phyloP scores from a whole-genome alignment of 2,329 filamentous ascomycete species.

The Rugonectria rugulosa region DNA sequence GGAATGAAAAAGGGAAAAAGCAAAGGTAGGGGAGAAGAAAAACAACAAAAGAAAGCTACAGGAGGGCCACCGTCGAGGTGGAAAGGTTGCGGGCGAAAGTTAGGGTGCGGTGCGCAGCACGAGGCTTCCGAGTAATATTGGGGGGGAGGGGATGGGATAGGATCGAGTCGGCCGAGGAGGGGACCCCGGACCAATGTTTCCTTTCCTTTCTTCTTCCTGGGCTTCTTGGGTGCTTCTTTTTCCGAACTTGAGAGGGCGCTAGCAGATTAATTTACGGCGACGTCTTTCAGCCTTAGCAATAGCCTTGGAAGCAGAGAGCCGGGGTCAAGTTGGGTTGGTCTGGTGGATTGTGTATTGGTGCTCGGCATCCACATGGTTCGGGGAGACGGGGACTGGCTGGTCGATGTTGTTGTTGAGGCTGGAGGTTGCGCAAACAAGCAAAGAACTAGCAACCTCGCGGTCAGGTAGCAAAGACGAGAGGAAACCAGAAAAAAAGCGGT shows the following conservation, averaged over 20 bases:
- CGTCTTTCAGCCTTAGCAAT: neutral
- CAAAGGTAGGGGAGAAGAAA: constrained; percentile 18
- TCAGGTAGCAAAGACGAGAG: too few species aligned
- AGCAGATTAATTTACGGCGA: neutral
- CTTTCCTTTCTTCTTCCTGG: neutral
- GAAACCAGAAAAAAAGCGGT: neutral
- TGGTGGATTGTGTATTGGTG: constrained; percentile 7
- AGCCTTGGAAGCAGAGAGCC: neutral
- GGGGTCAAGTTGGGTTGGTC: neutral
- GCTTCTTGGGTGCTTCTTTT: neutral
- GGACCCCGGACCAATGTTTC: constrained; percentile 1
- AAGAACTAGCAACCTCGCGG: too few species aligned
- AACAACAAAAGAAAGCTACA: constrained; percentile 19
- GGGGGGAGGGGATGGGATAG: constrained; percentile 9
- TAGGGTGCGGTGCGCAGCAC: constrained; percentile 10
- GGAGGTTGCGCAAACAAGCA: neutral
- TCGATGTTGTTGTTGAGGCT: too few species aligned
- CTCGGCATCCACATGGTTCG: constrained; percentile 18
- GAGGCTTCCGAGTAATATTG: constrained; percentile 20
- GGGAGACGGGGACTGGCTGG: constrained; percentile 1
- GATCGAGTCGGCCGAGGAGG: constrained; percentile 13
- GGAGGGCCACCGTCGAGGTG: constrained; percentile 19
- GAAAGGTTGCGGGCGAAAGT: constrained; percentile 18
- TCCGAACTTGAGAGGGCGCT: neutral
- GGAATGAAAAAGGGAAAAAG: constrained; percentile 9